These are phyloP conservation scores for Papilionanthe hybrid DNA, from an alignment of 116 monocot genomes.

Conservation along the genomic window DNA sequence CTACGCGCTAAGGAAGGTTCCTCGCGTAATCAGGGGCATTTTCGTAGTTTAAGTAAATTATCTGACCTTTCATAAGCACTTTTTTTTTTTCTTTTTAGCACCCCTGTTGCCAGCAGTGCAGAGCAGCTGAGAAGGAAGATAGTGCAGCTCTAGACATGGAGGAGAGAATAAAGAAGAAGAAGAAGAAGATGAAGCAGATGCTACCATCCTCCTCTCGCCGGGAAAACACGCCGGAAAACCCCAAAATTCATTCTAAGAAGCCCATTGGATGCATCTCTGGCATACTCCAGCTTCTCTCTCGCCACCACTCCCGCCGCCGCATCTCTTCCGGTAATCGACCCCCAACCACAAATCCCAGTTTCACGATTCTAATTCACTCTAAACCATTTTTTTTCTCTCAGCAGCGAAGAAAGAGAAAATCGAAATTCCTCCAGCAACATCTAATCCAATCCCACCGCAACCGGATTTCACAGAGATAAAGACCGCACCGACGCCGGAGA, in stretches of 20 bases:
- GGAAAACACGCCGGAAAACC: conserved; percentile 5
- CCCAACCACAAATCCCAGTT: neutral
- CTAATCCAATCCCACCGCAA: neutral
- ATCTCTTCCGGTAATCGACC: conserved; percentile 41
- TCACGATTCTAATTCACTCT: neutral
- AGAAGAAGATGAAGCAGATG: conserved; percentile 11
- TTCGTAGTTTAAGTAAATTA: neutral
- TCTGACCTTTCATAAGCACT: neutral
- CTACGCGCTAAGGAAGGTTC: neutral
- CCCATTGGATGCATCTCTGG: conserved; percentile 79
- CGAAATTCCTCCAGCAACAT: neutral
- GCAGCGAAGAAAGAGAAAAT: conserved; percentile 12
- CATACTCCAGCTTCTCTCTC: conserved; percentile 59
- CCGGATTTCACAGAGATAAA: neutral
- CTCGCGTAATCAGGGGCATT: neutral
- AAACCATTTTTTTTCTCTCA: neutral
- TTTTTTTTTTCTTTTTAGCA: neutral
- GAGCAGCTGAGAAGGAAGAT: neutral
- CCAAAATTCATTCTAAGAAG: neutral
- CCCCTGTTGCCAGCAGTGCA: neutral
- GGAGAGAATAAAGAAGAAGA: neutral
- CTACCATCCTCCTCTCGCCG: conserved; percentile 29
- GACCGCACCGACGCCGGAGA: neutral
- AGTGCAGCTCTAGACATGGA: neutral
- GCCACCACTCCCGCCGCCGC: conserved; percentile 59